Evolutionary conservation across 2,329 filamentous ascomycete species (phyloP).

Genomic region (Westerdykella ornata): DNA sequence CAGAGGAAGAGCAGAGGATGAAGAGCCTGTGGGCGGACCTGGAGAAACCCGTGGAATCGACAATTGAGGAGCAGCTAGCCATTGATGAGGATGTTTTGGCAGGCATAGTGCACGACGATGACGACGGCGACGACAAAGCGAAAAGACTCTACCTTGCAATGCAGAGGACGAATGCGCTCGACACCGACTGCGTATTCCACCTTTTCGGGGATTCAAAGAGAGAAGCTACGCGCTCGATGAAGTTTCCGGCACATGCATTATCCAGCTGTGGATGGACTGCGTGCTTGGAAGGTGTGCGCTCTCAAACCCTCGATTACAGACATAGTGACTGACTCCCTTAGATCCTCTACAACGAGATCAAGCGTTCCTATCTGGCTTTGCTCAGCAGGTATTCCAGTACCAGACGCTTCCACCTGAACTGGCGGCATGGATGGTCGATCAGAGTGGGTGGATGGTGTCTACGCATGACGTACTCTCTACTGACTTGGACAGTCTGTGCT

Average conservation of each 20-base stretch:
- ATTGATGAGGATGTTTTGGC: constrained; percentile 24
- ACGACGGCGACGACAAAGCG: constrained; percentile 64
- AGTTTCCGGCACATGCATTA: constrained; percentile 17
- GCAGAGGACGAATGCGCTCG: constrained; percentile 54
- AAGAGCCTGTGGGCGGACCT: constrained; percentile 22
- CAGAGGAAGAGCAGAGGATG: constrained; percentile 23
- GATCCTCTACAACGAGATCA: constrained; percentile 27
- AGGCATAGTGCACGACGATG: constrained; percentile 46
- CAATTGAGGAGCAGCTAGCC: constrained; percentile 1
- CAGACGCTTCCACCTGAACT: constrained; percentile 35
- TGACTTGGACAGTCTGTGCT: constrained; percentile 24
- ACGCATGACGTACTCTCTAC: not conserved
- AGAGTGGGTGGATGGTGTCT: constrained; percentile 19
- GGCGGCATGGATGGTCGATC: constrained; percentile 40
- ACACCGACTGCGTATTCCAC: constrained; percentile 48
- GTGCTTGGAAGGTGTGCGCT: constrained; percentile 25
- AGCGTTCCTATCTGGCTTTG: constrained; percentile 40
- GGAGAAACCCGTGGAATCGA: constrained; percentile 15
- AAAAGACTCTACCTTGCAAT: constrained; percentile 52
- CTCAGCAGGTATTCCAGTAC: constrained; percentile 34
- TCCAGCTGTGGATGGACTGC: constrained; percentile 29
- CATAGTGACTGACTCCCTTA: constrained; percentile 2
- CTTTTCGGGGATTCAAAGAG: constrained; percentile 42
- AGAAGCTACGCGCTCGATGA: not conserved
- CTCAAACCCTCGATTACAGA: not conserved